Percentiles rank a stretch among this genome's conserved stretches.
Evolutionary conservation across 2,329 filamentous ascomycete genomes (phyloP).

Genomic region (Periconia digitata): DNA sequence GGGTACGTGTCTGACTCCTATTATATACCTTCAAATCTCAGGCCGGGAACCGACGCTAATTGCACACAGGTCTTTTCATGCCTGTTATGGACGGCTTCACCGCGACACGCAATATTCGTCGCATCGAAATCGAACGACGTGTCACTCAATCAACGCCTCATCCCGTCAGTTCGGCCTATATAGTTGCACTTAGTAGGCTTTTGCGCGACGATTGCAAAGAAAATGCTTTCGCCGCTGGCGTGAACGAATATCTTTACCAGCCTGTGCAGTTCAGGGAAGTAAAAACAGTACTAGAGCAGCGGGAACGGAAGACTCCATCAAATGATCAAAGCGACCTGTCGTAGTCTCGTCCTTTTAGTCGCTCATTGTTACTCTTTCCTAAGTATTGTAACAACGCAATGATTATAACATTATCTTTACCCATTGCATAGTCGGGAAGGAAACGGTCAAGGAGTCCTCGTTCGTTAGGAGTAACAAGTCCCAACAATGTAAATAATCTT

Average conservation of each 20-base stretch:
- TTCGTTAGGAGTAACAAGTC: constrained; percentile 12
- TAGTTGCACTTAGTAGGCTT: background rate
- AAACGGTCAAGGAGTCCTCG: constrained; percentile 4
- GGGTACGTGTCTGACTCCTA: no score
- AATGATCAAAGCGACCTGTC: no score
- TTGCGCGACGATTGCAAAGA: background rate
- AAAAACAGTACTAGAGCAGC: no score
- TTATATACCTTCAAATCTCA: background rate
- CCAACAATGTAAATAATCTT: constrained; percentile 18
- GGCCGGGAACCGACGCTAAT: no score
- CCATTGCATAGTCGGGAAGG: constrained; percentile 11
- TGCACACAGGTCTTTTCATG: background rate
- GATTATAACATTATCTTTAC: constrained; percentile 7
- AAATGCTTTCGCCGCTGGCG: background rate
- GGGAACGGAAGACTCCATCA: no score
- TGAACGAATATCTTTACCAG: background rate
- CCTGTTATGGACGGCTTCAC: background rate
- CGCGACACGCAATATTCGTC: background rate
- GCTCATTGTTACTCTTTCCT: no score
- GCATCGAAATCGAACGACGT: background rate
- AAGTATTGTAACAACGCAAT: constrained; percentile 10
- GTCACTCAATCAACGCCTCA: background rate
- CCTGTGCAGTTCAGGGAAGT: background rate
- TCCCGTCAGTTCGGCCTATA: background rate
- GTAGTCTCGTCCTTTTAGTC: no score